phyloP scores from a whole-genome alignment of 139 green algal species.

The Chlorella sp. region DNA sequence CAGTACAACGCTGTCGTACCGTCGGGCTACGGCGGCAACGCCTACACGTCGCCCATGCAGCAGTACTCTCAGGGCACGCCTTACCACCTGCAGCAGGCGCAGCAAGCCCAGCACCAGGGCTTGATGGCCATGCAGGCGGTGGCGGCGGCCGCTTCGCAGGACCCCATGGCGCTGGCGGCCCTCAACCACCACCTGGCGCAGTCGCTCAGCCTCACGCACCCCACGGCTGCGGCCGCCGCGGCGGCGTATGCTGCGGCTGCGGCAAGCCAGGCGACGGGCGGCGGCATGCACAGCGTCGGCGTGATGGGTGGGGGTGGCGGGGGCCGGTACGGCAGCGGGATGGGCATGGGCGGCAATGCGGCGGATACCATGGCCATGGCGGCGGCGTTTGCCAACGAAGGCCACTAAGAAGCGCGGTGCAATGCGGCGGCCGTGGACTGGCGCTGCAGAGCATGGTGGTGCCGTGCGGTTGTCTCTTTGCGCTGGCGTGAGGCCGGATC shows the following conservation, averaged over 20 bases:
- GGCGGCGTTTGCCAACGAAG: too few species aligned
- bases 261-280: background rate
- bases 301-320: background rate
- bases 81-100: background rate
- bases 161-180: background rate
- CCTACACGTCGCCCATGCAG: too few species aligned
- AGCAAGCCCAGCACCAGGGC: background rate
- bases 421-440: too few species aligned
- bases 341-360: too few species aligned
- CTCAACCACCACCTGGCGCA: constrained; percentile 2
- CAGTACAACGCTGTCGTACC: background rate
- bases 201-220: background rate
- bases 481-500: too few species aligned
- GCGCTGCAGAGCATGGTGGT: too few species aligned
- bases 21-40: too few species aligned
- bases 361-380: too few species aligned
- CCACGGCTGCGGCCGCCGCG: background rate
- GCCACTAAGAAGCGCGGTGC: too few species aligned
- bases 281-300: background rate
- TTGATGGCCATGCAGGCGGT: background rate
- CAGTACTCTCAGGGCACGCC: too few species aligned
- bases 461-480: too few species aligned
- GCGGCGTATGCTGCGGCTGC: constrained; percentile 4
- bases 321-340: too few species aligned
- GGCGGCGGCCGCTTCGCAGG: background rate